Conservation (phyloP, 768 basidiomycete species). For the Exidia glandulosa region DNA sequence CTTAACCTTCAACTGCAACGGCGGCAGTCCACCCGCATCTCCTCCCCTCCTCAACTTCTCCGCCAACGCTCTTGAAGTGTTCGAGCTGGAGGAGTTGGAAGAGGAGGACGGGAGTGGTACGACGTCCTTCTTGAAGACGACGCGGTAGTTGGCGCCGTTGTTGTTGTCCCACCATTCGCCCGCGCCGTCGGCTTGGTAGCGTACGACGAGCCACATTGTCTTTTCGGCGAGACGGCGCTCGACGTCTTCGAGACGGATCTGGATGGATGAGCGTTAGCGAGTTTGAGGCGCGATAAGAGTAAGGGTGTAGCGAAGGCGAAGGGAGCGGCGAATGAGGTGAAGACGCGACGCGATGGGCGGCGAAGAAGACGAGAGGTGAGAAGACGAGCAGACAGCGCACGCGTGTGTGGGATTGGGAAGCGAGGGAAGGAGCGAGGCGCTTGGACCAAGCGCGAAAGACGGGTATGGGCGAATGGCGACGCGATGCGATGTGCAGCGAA, state of each 20-base stretch:
- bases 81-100: not conserved
- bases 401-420: no score
- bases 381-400: no score
- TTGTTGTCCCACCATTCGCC: slow-evolving; percentile 94
- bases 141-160: slow-evolving; percentile 60
- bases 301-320: not conserved
- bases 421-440: no score
- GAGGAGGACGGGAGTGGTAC: not conserved
- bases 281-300: not conserved
- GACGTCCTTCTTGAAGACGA: slow-evolving; percentile 41
- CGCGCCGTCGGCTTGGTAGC: slow-evolving; percentile 48
- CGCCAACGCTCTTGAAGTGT: not conserved
- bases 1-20: not conserved
- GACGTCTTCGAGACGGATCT: slow-evolving; percentile 56
- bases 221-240: slow-evolving; percentile 66
- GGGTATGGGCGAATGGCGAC: no score
- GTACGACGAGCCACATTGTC: slow-evolving; percentile 66
- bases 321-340: no score
- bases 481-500: no score
- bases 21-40: not conserved
- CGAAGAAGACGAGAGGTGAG: no score
- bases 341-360: no score
- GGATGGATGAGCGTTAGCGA: not conserved
- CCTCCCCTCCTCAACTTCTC: not conserved
- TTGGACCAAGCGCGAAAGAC: no score